A percentile compares a stretch with the other conserved stretches of the same genome.
phyloP scores from a whole-genome alignment of 2,329 filamentous ascomycete species.

The Apiospora koreana region DNA sequence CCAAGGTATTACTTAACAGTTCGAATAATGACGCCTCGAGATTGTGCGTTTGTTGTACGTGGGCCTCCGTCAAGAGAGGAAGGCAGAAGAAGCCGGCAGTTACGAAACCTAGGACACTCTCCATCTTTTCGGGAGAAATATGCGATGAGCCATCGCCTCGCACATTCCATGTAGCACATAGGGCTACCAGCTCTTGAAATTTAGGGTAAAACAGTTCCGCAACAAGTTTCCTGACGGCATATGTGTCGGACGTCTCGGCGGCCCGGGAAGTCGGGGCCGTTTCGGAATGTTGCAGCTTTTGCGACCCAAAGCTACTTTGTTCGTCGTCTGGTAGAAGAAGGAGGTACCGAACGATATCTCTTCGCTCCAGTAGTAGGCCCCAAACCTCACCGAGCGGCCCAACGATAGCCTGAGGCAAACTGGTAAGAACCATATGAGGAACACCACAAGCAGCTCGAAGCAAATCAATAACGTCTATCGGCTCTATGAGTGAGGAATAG shows the following conservation, averaged over 20 bases:
- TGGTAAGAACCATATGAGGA: slow-evolving; percentile 32
- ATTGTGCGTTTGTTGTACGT: slow-evolving; percentile 50
- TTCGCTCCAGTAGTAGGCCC: slow-evolving; percentile 44
- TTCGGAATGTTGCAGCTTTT: neutral
- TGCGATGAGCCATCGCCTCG: slow-evolving; percentile 47
- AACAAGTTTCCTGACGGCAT: slow-evolving; percentile 50
- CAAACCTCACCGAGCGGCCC: slow-evolving; percentile 51
- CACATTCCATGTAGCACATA: slow-evolving; percentile 50
- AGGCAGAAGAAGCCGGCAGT: slow-evolving; percentile 47
- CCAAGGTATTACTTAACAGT: slow-evolving; percentile 43
- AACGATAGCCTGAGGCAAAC: slow-evolving; percentile 42
- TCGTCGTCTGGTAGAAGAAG: slow-evolving; percentile 49
- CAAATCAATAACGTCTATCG: slow-evolving; percentile 67
- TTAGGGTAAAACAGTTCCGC: slow-evolving; percentile 57
- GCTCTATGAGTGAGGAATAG: slow-evolving; percentile 63
- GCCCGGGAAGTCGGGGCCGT: slow-evolving; percentile 22
- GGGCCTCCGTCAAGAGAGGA: slow-evolving; percentile 47
- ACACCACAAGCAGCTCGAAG: slow-evolving; percentile 69
- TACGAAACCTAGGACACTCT: slow-evolving; percentile 52
- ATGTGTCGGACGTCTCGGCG: slow-evolving; percentile 37
- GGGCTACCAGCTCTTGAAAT: slow-evolving; percentile 47
- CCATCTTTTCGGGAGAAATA: slow-evolving; percentile 53
- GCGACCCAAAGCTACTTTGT: slow-evolving; percentile 1
- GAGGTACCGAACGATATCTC: slow-evolving; percentile 53
- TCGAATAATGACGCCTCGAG: slow-evolving; percentile 44